A percentile compares a stretch with the other conserved stretches of the same genome.
Evolutionary conservation across 192 early-diverging fungal genomes (phyloP).

Genomic region (Geranomyces variabilis): DNA sequence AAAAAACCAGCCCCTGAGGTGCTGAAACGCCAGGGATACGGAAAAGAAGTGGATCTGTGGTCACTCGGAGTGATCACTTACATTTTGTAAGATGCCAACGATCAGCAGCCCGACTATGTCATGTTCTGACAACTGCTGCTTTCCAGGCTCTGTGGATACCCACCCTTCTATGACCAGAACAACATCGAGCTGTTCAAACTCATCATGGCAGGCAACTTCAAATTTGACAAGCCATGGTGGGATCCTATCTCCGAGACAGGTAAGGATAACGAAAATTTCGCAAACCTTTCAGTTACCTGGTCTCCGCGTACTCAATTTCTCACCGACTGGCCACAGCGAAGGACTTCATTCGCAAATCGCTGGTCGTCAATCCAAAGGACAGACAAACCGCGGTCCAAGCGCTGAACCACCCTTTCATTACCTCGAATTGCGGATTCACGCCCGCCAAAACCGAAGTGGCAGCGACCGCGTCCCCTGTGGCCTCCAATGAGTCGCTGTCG

Average conservation of each 20-base stretch:
- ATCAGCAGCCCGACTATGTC: neutral
- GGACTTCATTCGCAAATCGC: conserved; percentile 57
- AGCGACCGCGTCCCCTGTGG: conserved; percentile 1
- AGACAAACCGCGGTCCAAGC: conserved; percentile 53
- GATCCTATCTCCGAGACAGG: conserved; percentile 67
- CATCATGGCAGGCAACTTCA: conserved; percentile 72
- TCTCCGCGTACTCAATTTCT: neutral
- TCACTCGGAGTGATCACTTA: conserved; percentile 94
- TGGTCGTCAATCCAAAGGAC: conserved; percentile 62
- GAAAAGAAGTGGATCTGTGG: conserved; percentile 88
- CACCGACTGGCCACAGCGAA: no score
- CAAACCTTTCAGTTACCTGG: neutral
- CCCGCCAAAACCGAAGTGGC: conserved; percentile 14
- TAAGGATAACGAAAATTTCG: conserved; percentile 16
- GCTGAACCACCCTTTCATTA: conserved; percentile 55
- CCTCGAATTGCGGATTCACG: conserved; percentile 32
- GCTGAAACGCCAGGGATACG: conserved; percentile 68
- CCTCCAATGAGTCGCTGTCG: neutral
- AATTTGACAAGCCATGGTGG: conserved; percentile 83
- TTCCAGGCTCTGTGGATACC: conserved; percentile 76
- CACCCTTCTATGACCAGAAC: conserved; percentile 77
- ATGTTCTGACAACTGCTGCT: neutral
- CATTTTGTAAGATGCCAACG: conserved; percentile 55
- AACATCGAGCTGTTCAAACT: conserved; percentile 66
- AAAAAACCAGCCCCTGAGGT: conserved; percentile 89